phyloP scores from a whole-genome alignment of 345 rosid species.

The Syzygium jambos region DNA sequence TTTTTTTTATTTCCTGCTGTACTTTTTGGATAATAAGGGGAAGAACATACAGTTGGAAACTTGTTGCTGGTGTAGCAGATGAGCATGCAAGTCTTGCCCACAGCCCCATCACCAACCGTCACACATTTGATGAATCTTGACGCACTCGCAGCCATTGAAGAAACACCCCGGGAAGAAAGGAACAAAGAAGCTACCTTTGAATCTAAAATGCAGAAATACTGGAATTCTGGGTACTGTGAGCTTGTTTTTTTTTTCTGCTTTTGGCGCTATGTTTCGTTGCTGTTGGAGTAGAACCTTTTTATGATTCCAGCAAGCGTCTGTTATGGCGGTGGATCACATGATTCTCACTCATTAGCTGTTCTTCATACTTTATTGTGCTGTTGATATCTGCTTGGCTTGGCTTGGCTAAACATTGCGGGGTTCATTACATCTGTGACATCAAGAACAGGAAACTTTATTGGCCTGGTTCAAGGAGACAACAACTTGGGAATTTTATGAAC shows the following conservation, averaged over 20 bases:
- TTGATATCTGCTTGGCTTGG: background rate
- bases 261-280: background rate
- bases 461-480: background rate
- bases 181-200: background rate
- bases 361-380: background rate
- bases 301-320: background rate
- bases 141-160: conserved; percentile 57
- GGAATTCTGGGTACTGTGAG: background rate
- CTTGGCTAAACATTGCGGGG: background rate
- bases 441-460: background rate
- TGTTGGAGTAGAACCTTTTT: background rate
- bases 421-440: too few species aligned
- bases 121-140: conserved; percentile 81
- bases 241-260: background rate
- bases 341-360: conserved; percentile 38
- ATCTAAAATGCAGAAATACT: background rate
- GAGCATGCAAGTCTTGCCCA: conserved; percentile 82
- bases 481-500: background rate
- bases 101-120: conserved; percentile 84
- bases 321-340: conserved; percentile 52
- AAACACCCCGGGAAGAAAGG: conserved; percentile 1
- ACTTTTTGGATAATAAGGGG: background rate
- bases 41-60: conserved; percentile 61
- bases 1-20: background rate
- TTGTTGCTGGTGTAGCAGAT: conserved; percentile 83